Base-by-base conservation (phyloP, 2,329 filamentous ascomycete species). In the Graphilbum sp. region DNA sequence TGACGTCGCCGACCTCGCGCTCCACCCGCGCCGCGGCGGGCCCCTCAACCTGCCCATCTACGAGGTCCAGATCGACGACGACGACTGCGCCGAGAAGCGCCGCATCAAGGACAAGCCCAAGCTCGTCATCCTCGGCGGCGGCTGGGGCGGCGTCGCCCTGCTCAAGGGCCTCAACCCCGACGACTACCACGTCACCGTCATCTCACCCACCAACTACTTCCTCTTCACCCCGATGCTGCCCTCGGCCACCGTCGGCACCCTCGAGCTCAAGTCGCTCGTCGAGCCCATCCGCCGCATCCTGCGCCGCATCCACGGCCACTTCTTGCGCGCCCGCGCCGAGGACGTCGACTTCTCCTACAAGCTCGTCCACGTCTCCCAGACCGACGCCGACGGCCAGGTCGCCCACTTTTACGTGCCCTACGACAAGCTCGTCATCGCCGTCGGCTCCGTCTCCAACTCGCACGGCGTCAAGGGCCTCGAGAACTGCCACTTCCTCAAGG, bases 201-300 rank as follows among this genome's bases (percentile, higher is more conserved):
- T 98, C 32, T 93, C 86, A 12, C 88, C 90, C 0, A 81, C 81
- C 27, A 96, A 96, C 52, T 94, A 96, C 61, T 98, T 98, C 61
- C 63, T 98, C 24, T 98, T 98, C 58, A 98, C 90, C 2, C 90
- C 90, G 1, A 96, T 98, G 87, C 67, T 98, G 32, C 90, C 90
- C 2, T 94, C 86, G 25, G 92, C 90, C 8, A 98, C 92, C 0
- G 90, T 98, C 6, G 92, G 92, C 12, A 98, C 90, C 0, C 65
- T 98, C 24, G 88, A 94, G 53, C 64, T 96, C 50, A 71, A 88
- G 46, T 94, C 86, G 36, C 65, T 98, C 41, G 85, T 95, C 31
- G 90, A 98, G 57, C 90, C 90, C 0, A 83, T 98, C 43, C 75
- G 90, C 44, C 74, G 83, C 35, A 90, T 98, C 47, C 64, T 96